Base-by-base conservation (phyloP, 1,139 yeast genomes). In the Hyphopichia pseudoburtonii region DNA sequence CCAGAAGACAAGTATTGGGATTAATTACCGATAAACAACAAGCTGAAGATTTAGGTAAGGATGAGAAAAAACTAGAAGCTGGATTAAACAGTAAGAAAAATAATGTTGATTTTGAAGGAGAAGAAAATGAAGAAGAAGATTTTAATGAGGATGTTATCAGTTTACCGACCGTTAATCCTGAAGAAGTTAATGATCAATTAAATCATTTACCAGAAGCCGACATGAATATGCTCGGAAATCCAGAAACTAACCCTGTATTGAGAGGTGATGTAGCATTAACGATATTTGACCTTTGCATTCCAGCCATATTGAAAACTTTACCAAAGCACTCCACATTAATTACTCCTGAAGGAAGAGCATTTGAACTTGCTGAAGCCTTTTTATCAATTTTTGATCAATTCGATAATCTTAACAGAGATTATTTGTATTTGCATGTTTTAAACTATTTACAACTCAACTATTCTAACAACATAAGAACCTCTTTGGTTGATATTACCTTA, bases 181-280 rank as follows among this genome's bases (percentile, higher is more conserved):
- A 78, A 37, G 73, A 71, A 15, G 53, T 82, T 59, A 79, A 79
- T 47, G 80, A 76, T 37, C 82, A 82, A 50, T 68, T 87, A 51
- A 80, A 80, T 42, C 74, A 77, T 39, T 70, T 89, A 46, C 97
- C 97, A 0, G 96, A 88, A 47, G 88, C 90, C 14, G 95, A 89
- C 55, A 76, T 88, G 73, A 82, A 81, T 47, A 82, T 87, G 76
- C 69, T 90, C 46, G 97, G 97, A 26, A 82, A 82, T 47, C 82
- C 86, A 11, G 92, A 85, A 36, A 80, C 88, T 18, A 90, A 89
- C 53, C 96, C 97, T 7, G 97, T 95, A 0, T 70, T 90, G 48
- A 80, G 81, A 51, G 97, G 97, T 40, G 96, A 89, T 55, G 80
- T 90, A 38, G 94, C 94, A 3, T 70, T 89, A 48, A 79, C 95